phyloP scores from a whole-genome alignment of 1,139 yeast genomes.

The Arxiozyma telluris region DNA sequence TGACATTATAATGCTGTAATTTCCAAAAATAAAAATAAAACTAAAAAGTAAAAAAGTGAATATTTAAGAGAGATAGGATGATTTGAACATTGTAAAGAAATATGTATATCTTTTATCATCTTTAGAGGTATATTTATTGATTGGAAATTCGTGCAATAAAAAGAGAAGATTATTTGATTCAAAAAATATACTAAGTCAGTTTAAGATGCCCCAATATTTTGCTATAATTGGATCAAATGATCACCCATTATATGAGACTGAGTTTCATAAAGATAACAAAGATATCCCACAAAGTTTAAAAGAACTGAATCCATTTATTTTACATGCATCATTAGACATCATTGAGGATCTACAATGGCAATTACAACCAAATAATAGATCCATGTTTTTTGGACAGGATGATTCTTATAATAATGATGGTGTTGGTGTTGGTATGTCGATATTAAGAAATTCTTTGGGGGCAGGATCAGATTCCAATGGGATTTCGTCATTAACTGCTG shows the following conservation, averaged over 20 bases:
- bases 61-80: neutral
- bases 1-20: no score
- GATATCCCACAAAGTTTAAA: constrained; percentile 57
- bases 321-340: constrained; percentile 80
- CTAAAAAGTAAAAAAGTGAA: no score
- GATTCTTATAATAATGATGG: constrained; percentile 7
- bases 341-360: constrained; percentile 88
- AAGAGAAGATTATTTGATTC: no score
- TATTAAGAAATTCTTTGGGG: neutral
- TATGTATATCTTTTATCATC: no score
- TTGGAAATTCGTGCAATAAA: neutral
- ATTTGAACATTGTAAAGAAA: neutral
- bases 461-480: constrained; percentile 2
- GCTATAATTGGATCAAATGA: constrained; percentile 84
- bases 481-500: constrained; percentile 1
- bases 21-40: no score
- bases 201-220: constrained; percentile 63
- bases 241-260: constrained; percentile 79
- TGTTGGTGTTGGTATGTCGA: constrained; percentile 7
- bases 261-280: constrained; percentile 38
- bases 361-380: constrained; percentile 33
- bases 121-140: neutral
- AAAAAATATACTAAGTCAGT: neutral
- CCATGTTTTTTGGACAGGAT: constrained; percentile 18
- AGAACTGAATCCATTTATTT: constrained; percentile 78